Evolutionary conservation across 1,284 basidiomycete genomes (phyloP).

Genomic region (Veloboletus limbatus): DNA sequence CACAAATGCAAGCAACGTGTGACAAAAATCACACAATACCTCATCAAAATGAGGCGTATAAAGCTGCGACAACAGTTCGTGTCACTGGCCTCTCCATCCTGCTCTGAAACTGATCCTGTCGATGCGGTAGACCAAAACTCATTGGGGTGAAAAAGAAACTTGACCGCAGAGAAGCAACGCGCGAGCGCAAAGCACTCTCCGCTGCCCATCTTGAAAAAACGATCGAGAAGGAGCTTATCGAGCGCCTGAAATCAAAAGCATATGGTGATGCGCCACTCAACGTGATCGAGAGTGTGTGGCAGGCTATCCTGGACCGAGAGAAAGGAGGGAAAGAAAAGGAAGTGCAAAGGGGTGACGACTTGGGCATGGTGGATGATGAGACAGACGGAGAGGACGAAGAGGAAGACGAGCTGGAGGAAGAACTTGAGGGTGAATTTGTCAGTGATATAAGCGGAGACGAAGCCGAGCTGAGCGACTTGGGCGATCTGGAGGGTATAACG

Average conservation of each 20-base stretch:
- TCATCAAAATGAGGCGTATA: slow-evolving; percentile 96
- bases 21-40: slow-evolving; percentile 98
- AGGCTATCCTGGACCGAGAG: slow-evolving; percentile 82
- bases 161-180: slow-evolving; percentile 89
- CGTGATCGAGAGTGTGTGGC: slow-evolving; percentile 98
- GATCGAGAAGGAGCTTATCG: slow-evolving; percentile 95
- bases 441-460: slow-evolving; percentile 77
- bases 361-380: slow-evolving; percentile 47
- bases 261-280: slow-evolving; percentile 98
- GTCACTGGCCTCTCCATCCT: slow-evolving; percentile 4
- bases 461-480: slow-evolving; percentile 64
- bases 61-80: slow-evolving; percentile 87
- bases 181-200: slow-evolving; percentile 94
- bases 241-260: slow-evolving; percentile 92
- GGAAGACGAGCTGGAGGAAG: slow-evolving; percentile 50
- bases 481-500: slow-evolving; percentile 70
- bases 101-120: neutral
- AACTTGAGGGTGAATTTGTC: slow-evolving; percentile 79
- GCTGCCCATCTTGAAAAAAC: slow-evolving; percentile 93
- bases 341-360: slow-evolving; percentile 47
- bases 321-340: slow-evolving; percentile 48
- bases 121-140: slow-evolving; percentile 73
- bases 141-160: slow-evolving; percentile 97
- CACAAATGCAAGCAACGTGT: slow-evolving; percentile 99
- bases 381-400: slow-evolving; percentile 52